Evolutionary conservation across 2,329 filamentous ascomycete genomes (phyloP), one percentile per base, ranked within the genome.

Genomic region (Pestalotiopsis sp.): DNA sequence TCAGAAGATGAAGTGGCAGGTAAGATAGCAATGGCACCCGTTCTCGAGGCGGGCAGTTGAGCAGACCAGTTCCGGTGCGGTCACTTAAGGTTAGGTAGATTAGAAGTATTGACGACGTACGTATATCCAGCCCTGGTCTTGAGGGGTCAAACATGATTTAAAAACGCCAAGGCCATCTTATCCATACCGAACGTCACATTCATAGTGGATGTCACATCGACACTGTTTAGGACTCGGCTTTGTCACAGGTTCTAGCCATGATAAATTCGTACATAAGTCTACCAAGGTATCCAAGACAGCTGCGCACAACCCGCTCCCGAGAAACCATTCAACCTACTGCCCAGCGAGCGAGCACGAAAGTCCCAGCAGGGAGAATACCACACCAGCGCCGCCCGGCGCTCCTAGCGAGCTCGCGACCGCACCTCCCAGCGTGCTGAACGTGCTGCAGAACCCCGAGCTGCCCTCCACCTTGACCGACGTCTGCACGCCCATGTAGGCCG

Each of bases 391-490:
- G 12, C 23, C 23, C 11, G 57, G 57, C 11, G 57, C 57, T 12
- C 27, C 23, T 17, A 59, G 3, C 4, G 57, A 59, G 57, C 57
- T 59, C 14, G 57, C 57, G 14, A 59, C 11, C 12, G 57, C 57
- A 3, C 57, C 57, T 36, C 57, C 57, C 3, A 59, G 20, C 23
- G 57, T 59, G 11, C 57, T 59, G 23, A 59, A 59, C 5, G 57
- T 59, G 11, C 57, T 36, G 57, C 57, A 59, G 27, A 59, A 59
- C 3, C 57, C 57, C 14, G 23, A 13, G 17, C 57, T 59, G 14
- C 57, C 57, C 57, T 59, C 57, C 20, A 59, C 57, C 57, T 59
- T 59, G 57, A 59, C 57, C 17, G 57, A 59, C 6, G 57, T 59
- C 17, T 59, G 11, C 13, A 59, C 57, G 12, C 57, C 57, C 57